Evolutionary conservation across 495 filamentous ascomycete genomes (phyloP).

Genomic region (Lentithecium fluviatile): DNA sequence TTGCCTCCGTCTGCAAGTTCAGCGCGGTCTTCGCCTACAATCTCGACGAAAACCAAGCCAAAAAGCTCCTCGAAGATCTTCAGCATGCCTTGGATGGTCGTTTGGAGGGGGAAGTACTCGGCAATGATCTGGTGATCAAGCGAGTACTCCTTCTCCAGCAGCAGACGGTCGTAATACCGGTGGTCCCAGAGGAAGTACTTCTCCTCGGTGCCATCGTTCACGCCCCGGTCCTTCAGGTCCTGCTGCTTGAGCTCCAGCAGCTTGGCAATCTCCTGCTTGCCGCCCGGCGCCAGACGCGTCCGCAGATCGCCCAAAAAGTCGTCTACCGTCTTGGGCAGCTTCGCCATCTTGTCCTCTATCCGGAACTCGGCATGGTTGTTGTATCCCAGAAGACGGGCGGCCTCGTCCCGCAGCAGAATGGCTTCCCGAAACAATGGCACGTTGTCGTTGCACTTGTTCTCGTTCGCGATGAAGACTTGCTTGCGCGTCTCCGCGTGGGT

Average conservation of each 20-base stretch:
- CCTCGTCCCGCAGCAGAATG: constrained; percentile 86
- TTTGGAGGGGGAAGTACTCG: constrained; percentile 88
- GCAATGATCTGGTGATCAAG: constrained; percentile 87
- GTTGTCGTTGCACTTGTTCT: constrained; percentile 87
- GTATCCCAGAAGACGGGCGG: constrained; percentile 85
- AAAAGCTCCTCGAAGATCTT: constrained; percentile 92
- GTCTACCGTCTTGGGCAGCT: constrained; percentile 80
- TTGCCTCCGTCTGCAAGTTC: constrained; percentile 57
- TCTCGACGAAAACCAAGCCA: constrained; percentile 85
- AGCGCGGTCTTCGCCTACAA: constrained; percentile 60
- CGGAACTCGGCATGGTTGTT: constrained; percentile 87
- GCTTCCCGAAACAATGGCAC: constrained; percentile 82
- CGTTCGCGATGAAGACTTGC: constrained; percentile 59
- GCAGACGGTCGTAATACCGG: constrained; percentile 82
- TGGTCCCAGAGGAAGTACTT: constrained; percentile 92
- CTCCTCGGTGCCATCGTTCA: constrained; percentile 58
- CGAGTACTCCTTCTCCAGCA: constrained; percentile 87
- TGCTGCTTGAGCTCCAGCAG: constrained; percentile 77
- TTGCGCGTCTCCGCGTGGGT: constrained; percentile 58
- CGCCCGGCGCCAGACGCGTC: constrained; percentile 69
- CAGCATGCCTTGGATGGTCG: constrained; percentile 86
- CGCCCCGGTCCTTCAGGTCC: constrained; percentile 61
- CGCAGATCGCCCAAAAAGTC: constrained; percentile 82
- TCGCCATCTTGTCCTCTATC: constrained; percentile 98
- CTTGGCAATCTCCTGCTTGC: constrained; percentile 69